A percentile compares a stretch with the other conserved stretches of the same genome.
Evolutionary conservation across 1,284 basidiomycete genomes (phyloP).

Genomic region (Puccinia novopanici): DNA sequence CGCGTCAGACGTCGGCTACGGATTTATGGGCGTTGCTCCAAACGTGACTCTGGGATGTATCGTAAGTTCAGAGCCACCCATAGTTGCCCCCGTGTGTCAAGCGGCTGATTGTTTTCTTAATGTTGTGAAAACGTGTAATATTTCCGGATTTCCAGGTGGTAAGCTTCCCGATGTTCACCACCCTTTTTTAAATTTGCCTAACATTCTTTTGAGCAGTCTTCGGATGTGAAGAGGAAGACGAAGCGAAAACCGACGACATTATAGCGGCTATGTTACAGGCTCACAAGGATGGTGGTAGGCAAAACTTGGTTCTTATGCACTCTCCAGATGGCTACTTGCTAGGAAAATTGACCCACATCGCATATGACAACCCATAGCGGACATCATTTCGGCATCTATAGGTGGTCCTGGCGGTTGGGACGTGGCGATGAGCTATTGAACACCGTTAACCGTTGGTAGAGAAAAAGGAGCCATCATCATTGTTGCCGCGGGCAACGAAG

Average conservation of each 20-base stretch:
- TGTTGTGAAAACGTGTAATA: not conserved
- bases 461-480: constrained; percentile 22
- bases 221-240: not conserved
- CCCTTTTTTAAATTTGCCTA: no score
- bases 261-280: constrained; percentile 28
- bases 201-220: not conserved
- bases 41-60: constrained; percentile 43
- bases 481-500: constrained; percentile 39
- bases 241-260: not conserved
- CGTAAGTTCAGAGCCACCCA: constrained; percentile 7
- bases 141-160: constrained; percentile 2
- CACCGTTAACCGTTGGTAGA: constrained; percentile 5
- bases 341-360: not conserved
- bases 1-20: constrained; percentile 7
- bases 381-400: constrained; percentile 26
- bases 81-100: not conserved
- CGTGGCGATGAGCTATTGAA: not conserved
- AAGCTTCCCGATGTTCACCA: not conserved
- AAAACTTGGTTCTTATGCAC: not conserved
- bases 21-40: constrained; percentile 32
- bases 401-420: constrained; percentile 35
- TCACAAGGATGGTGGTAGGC: constrained; percentile 37
- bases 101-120: not conserved
- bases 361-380: no score
- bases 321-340: not conserved